Evolutionary conservation across 768 basidiomycete genomes (phyloP).

Genomic region (Arthromyces matolae): DNA sequence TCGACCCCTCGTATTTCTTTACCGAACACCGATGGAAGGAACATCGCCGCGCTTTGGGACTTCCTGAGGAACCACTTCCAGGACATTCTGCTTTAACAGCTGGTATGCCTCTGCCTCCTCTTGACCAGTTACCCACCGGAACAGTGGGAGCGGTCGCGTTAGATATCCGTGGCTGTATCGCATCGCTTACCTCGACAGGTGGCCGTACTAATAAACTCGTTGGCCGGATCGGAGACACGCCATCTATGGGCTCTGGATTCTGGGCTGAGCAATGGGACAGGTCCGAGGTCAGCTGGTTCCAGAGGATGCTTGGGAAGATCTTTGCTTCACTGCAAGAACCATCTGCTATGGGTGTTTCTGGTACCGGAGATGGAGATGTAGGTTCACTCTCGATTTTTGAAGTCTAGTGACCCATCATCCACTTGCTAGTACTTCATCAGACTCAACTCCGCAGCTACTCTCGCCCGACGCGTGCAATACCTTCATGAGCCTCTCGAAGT

Average conservation of each 20-base stretch:
- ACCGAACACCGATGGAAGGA: constrained; percentile 74
- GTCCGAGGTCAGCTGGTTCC: constrained; percentile 26
- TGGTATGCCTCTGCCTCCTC: constrained; percentile 21
- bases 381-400: constrained; percentile 24
- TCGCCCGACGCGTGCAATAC: constrained; percentile 65
- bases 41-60: constrained; percentile 67
- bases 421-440: constrained; percentile 70
- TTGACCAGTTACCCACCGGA: constrained; percentile 66
- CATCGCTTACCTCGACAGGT: constrained; percentile 73
- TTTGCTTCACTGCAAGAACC: constrained; percentile 26
- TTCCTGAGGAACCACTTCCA: constrained; percentile 64
- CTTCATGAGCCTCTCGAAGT: constrained; percentile 50
- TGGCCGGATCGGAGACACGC: constrained; percentile 82
- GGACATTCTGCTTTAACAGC: constrained; percentile 12
- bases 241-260: constrained; percentile 71
- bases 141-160: constrained; percentile 86
- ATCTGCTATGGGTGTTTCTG: constrained; percentile 68
- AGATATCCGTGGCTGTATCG: constrained; percentile 70
- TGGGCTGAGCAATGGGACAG: constrained; percentile 79
- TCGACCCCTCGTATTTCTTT: constrained; percentile 77
- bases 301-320: constrained; percentile 22
- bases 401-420: background rate
- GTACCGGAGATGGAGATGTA: constrained; percentile 85
- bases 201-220: constrained; percentile 81
- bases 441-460: constrained; percentile 57